Evolutionary conservation across 2,329 filamentous ascomycete species (phyloP), one percentile per base, ranked within the genome.

Genomic region (Dendrostoma leiphaemia): DNA sequence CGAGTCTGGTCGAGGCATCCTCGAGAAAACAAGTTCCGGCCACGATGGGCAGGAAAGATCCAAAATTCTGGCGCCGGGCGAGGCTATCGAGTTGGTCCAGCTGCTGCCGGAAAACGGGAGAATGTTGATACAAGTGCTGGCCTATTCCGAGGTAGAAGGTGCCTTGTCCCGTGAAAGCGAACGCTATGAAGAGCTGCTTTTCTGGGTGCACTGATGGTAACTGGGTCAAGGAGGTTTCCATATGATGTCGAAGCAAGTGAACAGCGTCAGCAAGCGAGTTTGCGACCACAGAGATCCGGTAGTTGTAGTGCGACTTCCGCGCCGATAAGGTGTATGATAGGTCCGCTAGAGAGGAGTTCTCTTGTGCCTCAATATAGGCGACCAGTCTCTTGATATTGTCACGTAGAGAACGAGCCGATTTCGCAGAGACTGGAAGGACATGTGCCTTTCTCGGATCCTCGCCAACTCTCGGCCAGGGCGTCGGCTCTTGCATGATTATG

Each of bases 241-340:
- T n/a, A n/a, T n/a, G n/a, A n/a, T n/a, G n/a, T n/a, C n/a, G n/a
- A n/a, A n/a, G n/a, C 8, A 59, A 48, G n/a, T 52, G n/a, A 6
- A 57, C 38, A 12, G 28, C 15, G 12, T 51, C 49, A 10, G 40
- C 45, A 2, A 66, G 59, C 43, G 63, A 61, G 26, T 63, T 58
- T 45, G 60, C 60, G 4, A 61, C 46, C 0, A 62, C 58, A 7
- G 64, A 61, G 59, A 72, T 60, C 12, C 71, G 62, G 43, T 68
- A 45, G 48, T 56, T 56, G 49, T 64, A 57, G 41, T 75, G 72
- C 5, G 64, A 62, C 1, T 73, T 67, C 0, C 77, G 69, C 6
- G 81, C 81, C 3, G 79, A 82, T 2, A 76, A 77, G 0, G 80
- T 81, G 63, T 84, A 84, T 1, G 79, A 71, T 2, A 85, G 64